Evolutionary conservation across 192 early-diverging fungal genomes (phyloP).

Genomic region (Podochytrium sp.): DNA sequence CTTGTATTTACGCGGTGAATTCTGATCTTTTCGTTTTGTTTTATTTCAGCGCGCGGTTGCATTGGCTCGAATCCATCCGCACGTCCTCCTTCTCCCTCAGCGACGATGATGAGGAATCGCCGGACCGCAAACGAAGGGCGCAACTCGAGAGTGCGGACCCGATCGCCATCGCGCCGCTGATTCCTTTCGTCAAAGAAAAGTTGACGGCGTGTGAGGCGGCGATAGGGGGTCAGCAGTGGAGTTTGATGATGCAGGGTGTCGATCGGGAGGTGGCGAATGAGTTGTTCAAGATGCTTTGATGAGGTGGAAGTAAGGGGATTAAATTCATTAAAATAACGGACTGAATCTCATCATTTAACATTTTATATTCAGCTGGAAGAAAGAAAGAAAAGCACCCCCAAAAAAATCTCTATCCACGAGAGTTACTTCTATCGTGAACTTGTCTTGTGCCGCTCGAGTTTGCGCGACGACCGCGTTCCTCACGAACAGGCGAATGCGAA

Average conservation of each 20-base stretch:
- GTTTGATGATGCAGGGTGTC: constrained; percentile 8
- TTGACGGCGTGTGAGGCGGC: constrained; percentile 52
- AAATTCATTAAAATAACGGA: too few species aligned
- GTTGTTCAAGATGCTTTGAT: constrained; percentile 21
- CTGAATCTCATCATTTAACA: too few species aligned
- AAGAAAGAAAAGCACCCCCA: too few species aligned
- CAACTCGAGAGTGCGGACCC: constrained; percentile 61
- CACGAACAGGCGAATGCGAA: not conserved
- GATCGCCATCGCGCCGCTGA: constrained; percentile 55
- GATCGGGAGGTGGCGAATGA: constrained; percentile 29
- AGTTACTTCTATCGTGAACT: not conserved
- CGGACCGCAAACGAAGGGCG: constrained; percentile 34
- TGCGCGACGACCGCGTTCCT: not conserved
- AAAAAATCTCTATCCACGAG: too few species aligned
- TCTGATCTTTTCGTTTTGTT: not conserved
- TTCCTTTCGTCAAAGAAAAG: constrained; percentile 55
- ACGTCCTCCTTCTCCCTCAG: constrained; percentile 52
- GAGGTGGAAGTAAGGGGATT: too few species aligned
- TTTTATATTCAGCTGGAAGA: too few species aligned
- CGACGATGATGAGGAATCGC: constrained; percentile 54
- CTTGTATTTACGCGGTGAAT: not conserved
- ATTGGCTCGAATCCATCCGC: constrained; percentile 58
- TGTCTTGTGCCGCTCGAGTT: not conserved
- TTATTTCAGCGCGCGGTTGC: constrained; percentile 13
- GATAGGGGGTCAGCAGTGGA: constrained; percentile 46